phyloP scores from a whole-genome alignment of 768 basidiomycete genomes.

The Paxillus rubicundulus region DNA sequence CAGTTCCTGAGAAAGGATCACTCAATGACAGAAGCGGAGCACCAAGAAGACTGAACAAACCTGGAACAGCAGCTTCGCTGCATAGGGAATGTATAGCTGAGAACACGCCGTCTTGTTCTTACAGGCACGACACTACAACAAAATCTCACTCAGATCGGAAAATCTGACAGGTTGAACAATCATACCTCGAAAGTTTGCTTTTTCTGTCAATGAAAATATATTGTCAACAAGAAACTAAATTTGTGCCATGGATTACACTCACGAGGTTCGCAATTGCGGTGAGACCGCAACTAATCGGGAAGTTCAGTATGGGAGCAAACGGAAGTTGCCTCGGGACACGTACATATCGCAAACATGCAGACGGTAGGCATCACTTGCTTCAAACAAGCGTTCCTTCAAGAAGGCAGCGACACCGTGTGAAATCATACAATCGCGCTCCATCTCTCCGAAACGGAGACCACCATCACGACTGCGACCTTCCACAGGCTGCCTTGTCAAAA shows the following conservation, averaged over 20 bases:
- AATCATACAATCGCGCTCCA: slow-evolving; percentile 99
- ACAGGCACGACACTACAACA: slow-evolving; percentile 79
- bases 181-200: slow-evolving; percentile 92
- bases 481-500: slow-evolving; percentile 94
- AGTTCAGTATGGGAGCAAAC: slow-evolving; percentile 8
- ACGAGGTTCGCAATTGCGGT: slow-evolving; percentile 96
- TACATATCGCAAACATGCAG: slow-evolving; percentile 96
- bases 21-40: not conserved
- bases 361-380: slow-evolving; percentile 90
- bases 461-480: slow-evolving; percentile 99
- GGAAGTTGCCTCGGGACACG: slow-evolving; percentile 31
- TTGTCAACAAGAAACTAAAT: slow-evolving; percentile 11
- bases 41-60: slow-evolving; percentile 36
- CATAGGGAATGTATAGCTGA: slow-evolving; percentile 92
- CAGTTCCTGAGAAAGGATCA: slow-evolving; percentile 56
- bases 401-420: slow-evolving; percentile 98
- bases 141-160: slow-evolving; percentile 3
- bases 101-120: slow-evolving; percentile 96
- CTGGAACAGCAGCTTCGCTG: slow-evolving; percentile 96
- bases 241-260: slow-evolving; percentile 30
- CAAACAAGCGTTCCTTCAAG: slow-evolving; percentile 95
- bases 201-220: slow-evolving; percentile 50
- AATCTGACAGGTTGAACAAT: not conserved
- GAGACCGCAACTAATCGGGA: slow-evolving; percentile 71
- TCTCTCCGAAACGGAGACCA: slow-evolving; percentile 99